Evolutionary conservation across 2,329 filamentous ascomycete genomes (phyloP), one percentile per base, ranked within the genome.

Genomic region (Nannizzia gypsea): DNA sequence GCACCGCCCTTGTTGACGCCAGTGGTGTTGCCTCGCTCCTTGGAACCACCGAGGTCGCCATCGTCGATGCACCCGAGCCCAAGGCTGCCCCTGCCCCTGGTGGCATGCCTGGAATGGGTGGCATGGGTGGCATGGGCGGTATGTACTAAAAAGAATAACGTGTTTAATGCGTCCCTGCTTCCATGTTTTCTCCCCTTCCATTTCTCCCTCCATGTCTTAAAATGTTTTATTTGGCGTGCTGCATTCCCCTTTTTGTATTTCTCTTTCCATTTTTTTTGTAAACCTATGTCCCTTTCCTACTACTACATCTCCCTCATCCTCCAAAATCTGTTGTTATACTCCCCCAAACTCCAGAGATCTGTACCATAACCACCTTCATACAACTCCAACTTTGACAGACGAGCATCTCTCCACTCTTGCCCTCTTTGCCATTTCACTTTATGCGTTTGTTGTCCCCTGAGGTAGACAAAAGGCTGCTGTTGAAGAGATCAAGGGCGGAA

Each of bases 21-120:
- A 92, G 87, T 72, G 93, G 93, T 78, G 93, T 99, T 69, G 93
- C 93, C 59, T 97, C 92, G 59, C 85, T 99, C 63, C 88, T 99
- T 63, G 93, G 93, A 73, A 99, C 93, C 66, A 99, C 93, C 63
- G 93, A 99, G 80, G 93, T 97, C 61, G 91, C 93, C 66, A 96
- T 99, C 65, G 91, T 96, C 57, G 93, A 99, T 74, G 93, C 92
- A 59, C 83, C 89, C 59, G 92, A 97, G 76, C 91, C 96, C 76
- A 96, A 96, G 87, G 82, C 81, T 63, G 77, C 80, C 64, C 74
- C 77, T 61, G 71, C 68, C 59, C 74, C 74, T 63, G 77, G 77
- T 58, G 79, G 78, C 40, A 80, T 80, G 74, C 81, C 81, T 57
- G 82, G 83, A 64, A 87, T 86, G 80, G 80, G 79, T 42, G 80